Evolutionary conservation across 2,329 filamentous ascomycete species (phyloP).

Genomic region (Bipolaris oryzae): DNA sequence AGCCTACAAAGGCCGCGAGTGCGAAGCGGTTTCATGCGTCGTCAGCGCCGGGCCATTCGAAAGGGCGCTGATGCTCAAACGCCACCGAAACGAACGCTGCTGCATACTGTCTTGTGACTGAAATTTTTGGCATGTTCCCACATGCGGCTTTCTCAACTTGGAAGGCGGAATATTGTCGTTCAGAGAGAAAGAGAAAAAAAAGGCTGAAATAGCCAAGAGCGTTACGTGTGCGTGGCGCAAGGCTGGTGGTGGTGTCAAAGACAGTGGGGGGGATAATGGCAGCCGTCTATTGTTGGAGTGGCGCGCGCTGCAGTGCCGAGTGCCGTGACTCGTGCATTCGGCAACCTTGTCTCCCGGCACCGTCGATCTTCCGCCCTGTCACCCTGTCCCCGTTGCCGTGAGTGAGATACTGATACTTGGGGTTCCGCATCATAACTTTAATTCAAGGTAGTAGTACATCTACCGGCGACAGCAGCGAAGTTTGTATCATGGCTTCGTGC

Average conservation of each 20-base stretch:
- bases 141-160: background rate
- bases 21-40: slow-evolving; percentile 41
- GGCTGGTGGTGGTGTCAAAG: slow-evolving; percentile 17
- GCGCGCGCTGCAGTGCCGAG: slow-evolving; percentile 3
- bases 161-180: background rate
- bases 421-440: background rate
- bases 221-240: slow-evolving; percentile 14
- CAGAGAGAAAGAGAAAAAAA: background rate
- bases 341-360: slow-evolving; percentile 6
- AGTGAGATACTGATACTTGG: background rate
- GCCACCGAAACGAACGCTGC: slow-evolving; percentile 33
- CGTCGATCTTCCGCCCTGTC: slow-evolving; percentile 15
- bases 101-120: slow-evolving; percentile 6
- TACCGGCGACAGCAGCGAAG: background rate
- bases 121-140: background rate
- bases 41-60: slow-evolving; percentile 35
- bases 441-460: background rate
- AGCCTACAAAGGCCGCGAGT: slow-evolving; percentile 27
- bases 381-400: background rate
- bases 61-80: slow-evolving; percentile 26
- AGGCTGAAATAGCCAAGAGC: background rate
- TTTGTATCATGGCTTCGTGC: background rate
- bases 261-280: background rate
- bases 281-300: slow-evolving; percentile 27
- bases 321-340: slow-evolving; percentile 12